Conservation (phyloP, 179 eudicot genomes). For the Spergularia azorica region DNA sequence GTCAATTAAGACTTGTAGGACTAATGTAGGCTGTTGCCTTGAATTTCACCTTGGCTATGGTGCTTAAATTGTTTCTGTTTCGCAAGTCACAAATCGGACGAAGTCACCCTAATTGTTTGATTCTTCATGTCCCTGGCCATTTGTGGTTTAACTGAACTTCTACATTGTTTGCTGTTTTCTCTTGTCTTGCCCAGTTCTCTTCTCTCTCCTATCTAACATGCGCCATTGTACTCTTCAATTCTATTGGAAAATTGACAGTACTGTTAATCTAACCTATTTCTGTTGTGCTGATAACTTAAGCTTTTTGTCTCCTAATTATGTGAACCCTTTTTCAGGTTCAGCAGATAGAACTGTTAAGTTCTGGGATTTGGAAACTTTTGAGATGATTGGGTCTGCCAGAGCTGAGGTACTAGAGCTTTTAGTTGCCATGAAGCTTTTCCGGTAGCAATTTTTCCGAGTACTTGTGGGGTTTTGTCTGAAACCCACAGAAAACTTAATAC, state of each 20-base stretch:
- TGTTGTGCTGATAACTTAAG: too few relatives aligned
- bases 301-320: constrained; percentile 10
- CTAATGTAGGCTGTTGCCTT: not conserved
- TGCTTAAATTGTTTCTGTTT: not conserved
- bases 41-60: not conserved
- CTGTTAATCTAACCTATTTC: too few relatives aligned
- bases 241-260: too few relatives aligned
- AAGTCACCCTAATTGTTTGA: not conserved
- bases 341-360: constrained; percentile 90
- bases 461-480: not conserved
- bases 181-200: too few relatives aligned
- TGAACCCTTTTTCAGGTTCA: constrained; percentile 63
- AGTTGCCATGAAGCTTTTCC: constrained; percentile 5
- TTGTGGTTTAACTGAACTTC: too few relatives aligned
- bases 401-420: constrained; percentile 61
- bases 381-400: constrained; percentile 87
- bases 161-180: too few relatives aligned
- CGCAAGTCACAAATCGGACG: not conserved
- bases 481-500: not conserved
- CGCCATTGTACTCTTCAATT: too few relatives aligned
- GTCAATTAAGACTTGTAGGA: not conserved
- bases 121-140: not conserved
- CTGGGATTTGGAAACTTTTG: constrained; percentile 99
- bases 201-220: too few relatives aligned
- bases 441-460: not conserved